Conservation (phyloP, 23 red algal genomes). For the Gracilariopsis chorda region DNA sequence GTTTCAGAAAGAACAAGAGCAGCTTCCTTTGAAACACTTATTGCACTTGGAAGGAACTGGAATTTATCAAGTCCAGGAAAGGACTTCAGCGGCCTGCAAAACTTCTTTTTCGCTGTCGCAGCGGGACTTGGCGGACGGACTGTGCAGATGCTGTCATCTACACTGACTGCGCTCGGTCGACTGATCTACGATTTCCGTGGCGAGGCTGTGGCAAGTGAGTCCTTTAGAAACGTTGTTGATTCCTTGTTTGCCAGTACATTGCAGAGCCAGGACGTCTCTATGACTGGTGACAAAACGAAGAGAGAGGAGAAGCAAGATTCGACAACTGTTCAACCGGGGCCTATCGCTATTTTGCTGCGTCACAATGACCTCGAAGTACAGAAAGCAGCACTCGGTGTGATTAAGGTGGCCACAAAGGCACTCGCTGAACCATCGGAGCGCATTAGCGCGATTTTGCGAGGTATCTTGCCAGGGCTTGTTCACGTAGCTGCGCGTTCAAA, state of each 20-base stretch:
- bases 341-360: constrained; percentile 71
- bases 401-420: constrained; percentile 71
- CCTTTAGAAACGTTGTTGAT: constrained; percentile 27
- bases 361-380: constrained; percentile 71
- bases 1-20: constrained; percentile 70
- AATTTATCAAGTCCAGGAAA: not conserved
- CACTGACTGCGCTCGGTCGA: constrained; percentile 50
- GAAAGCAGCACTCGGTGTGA: constrained; percentile 56
- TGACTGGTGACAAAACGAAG: not conserved
- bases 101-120: constrained; percentile 43
- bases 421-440: constrained; percentile 19
- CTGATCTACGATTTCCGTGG: constrained; percentile 71
- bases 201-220: constrained; percentile 10
- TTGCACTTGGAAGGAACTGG: constrained; percentile 46
- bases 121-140: constrained; percentile 72
- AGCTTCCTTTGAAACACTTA: constrained; percentile 59
- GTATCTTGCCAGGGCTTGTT: constrained; percentile 66
- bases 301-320: not conserved
- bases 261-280: not conserved
- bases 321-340: constrained; percentile 55
- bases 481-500: constrained; percentile 48
- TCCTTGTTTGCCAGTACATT: constrained; percentile 46
- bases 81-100: constrained; percentile 43
- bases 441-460: constrained; percentile 30
- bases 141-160: constrained; percentile 68